Evolutionary conservation across 2,329 filamentous ascomycete genomes (phyloP).

Genomic region (Bertia moriformis): DNA sequence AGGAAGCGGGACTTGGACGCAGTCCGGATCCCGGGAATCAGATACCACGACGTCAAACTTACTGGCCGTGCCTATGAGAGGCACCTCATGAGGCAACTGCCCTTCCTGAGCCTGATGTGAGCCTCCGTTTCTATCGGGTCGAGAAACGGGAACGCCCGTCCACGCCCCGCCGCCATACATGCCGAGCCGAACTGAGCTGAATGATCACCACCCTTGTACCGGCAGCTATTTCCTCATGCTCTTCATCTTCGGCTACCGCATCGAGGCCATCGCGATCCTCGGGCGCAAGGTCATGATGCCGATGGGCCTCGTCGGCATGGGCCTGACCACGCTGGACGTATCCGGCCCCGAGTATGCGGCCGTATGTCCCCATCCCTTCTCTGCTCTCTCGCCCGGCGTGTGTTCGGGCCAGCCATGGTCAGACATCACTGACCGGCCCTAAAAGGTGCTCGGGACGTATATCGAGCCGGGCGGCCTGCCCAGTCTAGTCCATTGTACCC

Average conservation of each 20-base stretch:
- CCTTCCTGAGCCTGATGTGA: conserved; percentile 52
- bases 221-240: conserved; percentile 44
- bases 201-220: background rate
- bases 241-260: conserved; percentile 51
- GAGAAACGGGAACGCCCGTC: background rate
- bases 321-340: conserved; percentile 52
- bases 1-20: conserved; percentile 36
- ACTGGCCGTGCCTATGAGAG: conserved; percentile 60
- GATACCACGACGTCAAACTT: conserved; percentile 56
- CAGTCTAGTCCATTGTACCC: conserved; percentile 67
- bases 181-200: background rate
- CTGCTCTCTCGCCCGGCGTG: conserved; percentile 1
- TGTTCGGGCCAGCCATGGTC: conserved; percentile 1
- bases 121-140: too few relatives aligned
- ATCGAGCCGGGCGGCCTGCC: conserved; percentile 38
- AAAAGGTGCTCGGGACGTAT: conserved; percentile 30
- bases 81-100: conserved; percentile 51
- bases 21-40: conserved; percentile 45
- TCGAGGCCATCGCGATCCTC: conserved; percentile 56
- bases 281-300: conserved; percentile 57
- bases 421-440: conserved; percentile 1
- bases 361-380: conserved; percentile 13
- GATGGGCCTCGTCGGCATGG: conserved; percentile 58
- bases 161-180: background rate
- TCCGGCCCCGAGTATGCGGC: conserved; percentile 46